Evolutionary conservation across 495 filamentous ascomycete genomes (phyloP).

Genomic region (Aspergillus heteromorphus): DNA sequence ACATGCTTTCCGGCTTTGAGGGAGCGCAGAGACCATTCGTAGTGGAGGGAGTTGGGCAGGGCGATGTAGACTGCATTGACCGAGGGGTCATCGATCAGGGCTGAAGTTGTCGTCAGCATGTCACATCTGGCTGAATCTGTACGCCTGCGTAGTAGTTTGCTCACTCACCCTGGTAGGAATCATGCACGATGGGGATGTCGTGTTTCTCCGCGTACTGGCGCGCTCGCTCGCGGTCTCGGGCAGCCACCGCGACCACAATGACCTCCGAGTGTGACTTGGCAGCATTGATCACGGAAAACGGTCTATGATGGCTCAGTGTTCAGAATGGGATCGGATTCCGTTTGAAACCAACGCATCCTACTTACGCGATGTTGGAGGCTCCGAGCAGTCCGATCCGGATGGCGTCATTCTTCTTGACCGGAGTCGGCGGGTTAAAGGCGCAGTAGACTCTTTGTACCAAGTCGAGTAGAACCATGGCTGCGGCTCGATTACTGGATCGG

Average conservation of each 20-base stretch:
- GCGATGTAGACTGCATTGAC: conserved; percentile 47
- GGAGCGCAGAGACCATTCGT: conserved; percentile 37
- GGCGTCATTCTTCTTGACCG: conserved; percentile 21
- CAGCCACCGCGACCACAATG: conserved; percentile 52
- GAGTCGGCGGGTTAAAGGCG: conserved; percentile 14
- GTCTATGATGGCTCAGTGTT: conserved; percentile 26
- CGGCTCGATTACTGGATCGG: neutral
- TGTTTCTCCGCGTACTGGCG: conserved; percentile 52
- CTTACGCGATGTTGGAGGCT: conserved; percentile 20
- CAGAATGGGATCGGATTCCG: neutral
- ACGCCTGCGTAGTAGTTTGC: neutral
- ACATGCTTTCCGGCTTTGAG: conserved; percentile 43
- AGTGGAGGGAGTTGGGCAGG: conserved; percentile 44
- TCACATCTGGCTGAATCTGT: neutral
- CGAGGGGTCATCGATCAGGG: conserved; percentile 31
- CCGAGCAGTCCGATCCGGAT: conserved; percentile 29
- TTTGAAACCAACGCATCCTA: neutral
- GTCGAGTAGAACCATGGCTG: neutral
- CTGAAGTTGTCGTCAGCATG: conserved; percentile 9
- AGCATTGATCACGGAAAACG: conserved; percentile 49
- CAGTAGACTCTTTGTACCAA: conserved; percentile 11
- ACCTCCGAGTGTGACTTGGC: conserved; percentile 56
- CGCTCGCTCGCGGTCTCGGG: conserved; percentile 49
- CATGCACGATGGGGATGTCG: conserved; percentile 49
- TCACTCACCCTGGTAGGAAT: conserved; percentile 40